Conservation (phyloP, 345 rosid genomes). For the Isatis tinctoria region DNA sequence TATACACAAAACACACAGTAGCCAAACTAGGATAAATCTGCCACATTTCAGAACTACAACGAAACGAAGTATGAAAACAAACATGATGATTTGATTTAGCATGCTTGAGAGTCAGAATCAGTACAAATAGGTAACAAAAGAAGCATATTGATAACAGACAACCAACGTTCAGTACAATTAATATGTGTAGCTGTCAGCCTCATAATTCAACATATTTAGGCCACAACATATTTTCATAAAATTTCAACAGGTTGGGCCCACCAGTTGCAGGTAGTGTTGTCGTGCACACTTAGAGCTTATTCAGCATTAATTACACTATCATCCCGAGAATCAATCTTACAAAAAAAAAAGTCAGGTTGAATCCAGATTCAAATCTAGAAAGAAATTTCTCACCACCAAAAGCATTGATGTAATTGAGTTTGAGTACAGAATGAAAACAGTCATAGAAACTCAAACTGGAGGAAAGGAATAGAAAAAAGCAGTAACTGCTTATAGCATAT, state of each 20-base stretch:
- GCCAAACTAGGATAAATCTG: neutral
- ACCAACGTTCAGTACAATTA: slow-evolving; percentile 13
- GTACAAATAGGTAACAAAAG: slow-evolving; percentile 1
- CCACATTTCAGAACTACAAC: neutral
- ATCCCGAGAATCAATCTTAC: slow-evolving; percentile 15
- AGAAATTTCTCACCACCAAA: neutral
- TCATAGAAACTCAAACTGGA: neutral
- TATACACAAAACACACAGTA: neutral
- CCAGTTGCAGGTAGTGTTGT: slow-evolving; percentile 28
- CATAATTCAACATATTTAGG: slow-evolving; percentile 8
- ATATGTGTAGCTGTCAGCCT: slow-evolving; percentile 24
- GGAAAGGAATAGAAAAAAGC: neutral
- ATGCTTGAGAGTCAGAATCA: slow-evolving; percentile 12
- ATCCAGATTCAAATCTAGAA: neutral
- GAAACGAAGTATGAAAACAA: slow-evolving; percentile 1
- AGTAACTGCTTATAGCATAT: neutral
- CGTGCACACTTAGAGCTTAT: slow-evolving; percentile 26
- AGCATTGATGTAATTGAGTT: neutral
- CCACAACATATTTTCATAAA: slow-evolving; percentile 19
- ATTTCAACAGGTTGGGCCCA: slow-evolving; percentile 27
- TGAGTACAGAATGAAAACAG: neutral
- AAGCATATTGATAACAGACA: neutral
- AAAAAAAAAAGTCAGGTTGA: slow-evolving; percentile 8
- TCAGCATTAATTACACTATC: slow-evolving; percentile 10
- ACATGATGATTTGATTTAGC: neutral